These are phyloP conservation scores for Neonectria punicea DNA, from an alignment of 2,329 filamentous ascomycete species.

Conservation along the genomic window DNA sequence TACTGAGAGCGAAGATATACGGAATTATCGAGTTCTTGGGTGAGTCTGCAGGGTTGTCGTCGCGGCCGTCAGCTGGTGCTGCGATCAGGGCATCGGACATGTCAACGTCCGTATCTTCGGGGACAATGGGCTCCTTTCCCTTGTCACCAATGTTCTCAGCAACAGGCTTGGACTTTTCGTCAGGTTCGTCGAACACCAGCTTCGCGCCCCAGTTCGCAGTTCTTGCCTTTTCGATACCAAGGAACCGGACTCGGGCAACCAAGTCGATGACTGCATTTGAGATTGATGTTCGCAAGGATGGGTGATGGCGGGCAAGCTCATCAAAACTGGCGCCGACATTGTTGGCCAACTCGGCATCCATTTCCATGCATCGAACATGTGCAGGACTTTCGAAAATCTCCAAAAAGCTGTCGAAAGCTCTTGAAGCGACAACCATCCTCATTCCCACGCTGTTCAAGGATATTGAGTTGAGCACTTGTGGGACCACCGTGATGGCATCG, in stretches of 20 bases:
- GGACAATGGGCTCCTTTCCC: constrained; percentile 51
- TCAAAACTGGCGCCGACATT: constrained; percentile 88
- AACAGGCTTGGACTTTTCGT: constrained; percentile 63
- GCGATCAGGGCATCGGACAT: constrained; percentile 67
- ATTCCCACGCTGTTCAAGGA: constrained; percentile 90
- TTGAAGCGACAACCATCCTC: constrained; percentile 85
- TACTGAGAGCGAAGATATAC: constrained; percentile 80
- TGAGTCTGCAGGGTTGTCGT: constrained; percentile 37
- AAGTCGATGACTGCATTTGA: constrained; percentile 89
- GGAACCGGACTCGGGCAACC: constrained; percentile 81
- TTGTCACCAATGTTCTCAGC: constrained; percentile 62
- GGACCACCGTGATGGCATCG: constrained; percentile 89
- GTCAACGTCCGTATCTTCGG: constrained; percentile 66
- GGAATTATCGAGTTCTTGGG: constrained; percentile 60
- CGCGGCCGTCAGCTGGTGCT: constrained; percentile 22
- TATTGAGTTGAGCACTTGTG: constrained; percentile 90
- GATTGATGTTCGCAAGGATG: constrained; percentile 81
- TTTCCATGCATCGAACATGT: constrained; percentile 86
- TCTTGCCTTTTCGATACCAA: constrained; percentile 77
- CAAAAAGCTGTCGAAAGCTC: constrained; percentile 86
- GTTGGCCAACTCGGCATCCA: constrained; percentile 74
- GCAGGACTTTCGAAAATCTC: constrained; percentile 95
- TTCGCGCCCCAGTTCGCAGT: constrained; percentile 81
- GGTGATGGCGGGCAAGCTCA: constrained; percentile 93
- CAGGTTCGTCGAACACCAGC: constrained; percentile 71